Percentiles rank a stretch among this genome's conserved stretches.
phyloP scores from a whole-genome alignment of 305 asterid genomes.

The Rubia peregrina region DNA sequence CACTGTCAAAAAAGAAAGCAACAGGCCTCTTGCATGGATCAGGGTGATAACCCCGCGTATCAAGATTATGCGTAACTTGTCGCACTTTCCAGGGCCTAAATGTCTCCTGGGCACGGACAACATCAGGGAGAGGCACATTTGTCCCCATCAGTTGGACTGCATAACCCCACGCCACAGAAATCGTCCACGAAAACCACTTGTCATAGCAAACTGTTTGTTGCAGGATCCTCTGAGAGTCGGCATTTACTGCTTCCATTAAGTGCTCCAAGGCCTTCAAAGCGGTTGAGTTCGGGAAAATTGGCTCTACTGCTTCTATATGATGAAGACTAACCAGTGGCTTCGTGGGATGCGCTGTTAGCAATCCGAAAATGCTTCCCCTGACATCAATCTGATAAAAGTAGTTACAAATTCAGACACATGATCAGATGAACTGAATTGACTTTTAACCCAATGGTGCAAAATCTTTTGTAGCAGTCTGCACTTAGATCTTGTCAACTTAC shows the following conservation, averaged over 20 bases:
- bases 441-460: too few relatives aligned
- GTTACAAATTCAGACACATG: background rate
- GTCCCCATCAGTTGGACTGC: constrained; percentile 54
- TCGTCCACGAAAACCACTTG: constrained; percentile 65
- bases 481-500: too few relatives aligned
- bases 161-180: constrained; percentile 83
- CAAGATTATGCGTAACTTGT: constrained; percentile 23
- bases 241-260: constrained; percentile 37
- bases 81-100: constrained; percentile 45
- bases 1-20: constrained; percentile 39
- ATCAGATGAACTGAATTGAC: background rate
- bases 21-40: constrained; percentile 58
- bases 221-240: constrained; percentile 56
- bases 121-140: constrained; percentile 41
- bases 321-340: constrained; percentile 66
- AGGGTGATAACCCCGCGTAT: constrained; percentile 28
- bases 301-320: constrained; percentile 41
- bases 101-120: constrained; percentile 43
- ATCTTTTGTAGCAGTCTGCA: too few relatives aligned
- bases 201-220: constrained; percentile 81
- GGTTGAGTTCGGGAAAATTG: constrained; percentile 65
- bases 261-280: constrained; percentile 36
- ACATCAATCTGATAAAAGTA: constrained; percentile 54
- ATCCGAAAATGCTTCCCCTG: constrained; percentile 63
- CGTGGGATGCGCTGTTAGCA: constrained; percentile 64